Evolutionary conservation across 2,329 filamentous ascomycete species (phyloP).

Genomic region (Pestalotiopsis sp.): DNA sequence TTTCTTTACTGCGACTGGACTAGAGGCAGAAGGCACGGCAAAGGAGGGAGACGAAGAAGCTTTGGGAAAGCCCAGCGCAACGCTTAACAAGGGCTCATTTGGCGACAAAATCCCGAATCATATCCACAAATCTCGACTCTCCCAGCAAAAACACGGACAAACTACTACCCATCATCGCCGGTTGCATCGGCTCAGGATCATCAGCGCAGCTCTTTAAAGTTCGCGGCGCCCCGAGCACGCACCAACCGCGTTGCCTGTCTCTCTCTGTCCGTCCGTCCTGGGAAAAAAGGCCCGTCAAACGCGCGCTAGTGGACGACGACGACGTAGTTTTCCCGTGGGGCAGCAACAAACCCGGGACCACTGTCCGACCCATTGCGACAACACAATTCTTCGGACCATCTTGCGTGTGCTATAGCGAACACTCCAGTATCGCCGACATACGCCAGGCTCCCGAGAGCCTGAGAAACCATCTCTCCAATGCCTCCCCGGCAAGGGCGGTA

Average conservation of each 20-base stretch:
- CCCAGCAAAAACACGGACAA: neutral
- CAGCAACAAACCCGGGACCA: neutral
- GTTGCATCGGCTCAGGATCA: neutral
- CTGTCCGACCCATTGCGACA: neutral
- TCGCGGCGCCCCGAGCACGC: neutral
- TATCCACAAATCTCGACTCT: neutral
- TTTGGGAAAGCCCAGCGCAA: neutral
- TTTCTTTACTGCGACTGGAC: neutral
- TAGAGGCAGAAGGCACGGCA: neutral
- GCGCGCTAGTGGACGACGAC: neutral
- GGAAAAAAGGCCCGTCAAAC: neutral
- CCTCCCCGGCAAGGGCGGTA: conserved; percentile 28
- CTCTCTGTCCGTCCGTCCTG: neutral
- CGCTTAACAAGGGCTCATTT: neutral
- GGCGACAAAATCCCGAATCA: neutral
- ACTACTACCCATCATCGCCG: neutral
- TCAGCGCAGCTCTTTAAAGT: neutral
- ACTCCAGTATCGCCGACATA: neutral
- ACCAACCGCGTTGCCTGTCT: neutral
- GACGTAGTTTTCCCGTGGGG: neutral
- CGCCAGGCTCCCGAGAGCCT: neutral
- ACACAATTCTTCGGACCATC: neutral
- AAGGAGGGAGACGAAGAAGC: neutral
- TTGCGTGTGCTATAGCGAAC: neutral
- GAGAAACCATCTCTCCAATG: conserved; percentile 20